These are phyloP conservation scores for Seiridium cupressi DNA, from an alignment of 2,329 filamentous ascomycete genomes.

Conservation along the genomic window DNA sequence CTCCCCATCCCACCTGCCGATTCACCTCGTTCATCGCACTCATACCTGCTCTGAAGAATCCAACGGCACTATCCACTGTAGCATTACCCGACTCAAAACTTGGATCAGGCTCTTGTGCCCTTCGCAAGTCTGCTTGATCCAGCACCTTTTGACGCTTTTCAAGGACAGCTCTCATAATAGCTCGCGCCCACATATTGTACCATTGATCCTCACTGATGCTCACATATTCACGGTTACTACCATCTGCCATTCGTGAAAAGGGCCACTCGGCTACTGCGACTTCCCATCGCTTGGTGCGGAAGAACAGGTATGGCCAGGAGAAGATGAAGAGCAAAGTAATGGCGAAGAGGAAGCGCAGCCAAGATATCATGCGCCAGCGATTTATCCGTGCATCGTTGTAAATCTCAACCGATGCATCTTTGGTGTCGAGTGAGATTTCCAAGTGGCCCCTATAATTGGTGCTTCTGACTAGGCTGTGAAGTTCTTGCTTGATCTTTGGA, in stretches of 20 bases:
- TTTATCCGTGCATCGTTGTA: slow-evolving; percentile 65
- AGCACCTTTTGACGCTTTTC: slow-evolving; percentile 54
- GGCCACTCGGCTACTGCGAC: slow-evolving; percentile 62
- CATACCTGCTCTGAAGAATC: slow-evolving; percentile 46
- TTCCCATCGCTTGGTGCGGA: slow-evolving; percentile 66
- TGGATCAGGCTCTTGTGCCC: slow-evolving; percentile 36
- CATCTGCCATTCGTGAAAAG: slow-evolving; percentile 38
- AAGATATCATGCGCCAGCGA: slow-evolving; percentile 60
- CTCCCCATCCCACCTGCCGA: slow-evolving; percentile 53
- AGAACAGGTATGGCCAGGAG: slow-evolving; percentile 68
- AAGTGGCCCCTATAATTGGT: slow-evolving; percentile 68
- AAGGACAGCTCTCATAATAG: slow-evolving; percentile 59
- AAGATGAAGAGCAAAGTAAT: slow-evolving; percentile 68
- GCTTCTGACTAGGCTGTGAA: slow-evolving; percentile 56
- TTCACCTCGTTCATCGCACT: slow-evolving; percentile 52
- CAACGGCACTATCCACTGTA: slow-evolving; percentile 32
- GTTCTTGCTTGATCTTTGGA: slow-evolving; percentile 44
- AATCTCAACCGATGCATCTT: slow-evolving; percentile 56
- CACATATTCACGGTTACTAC: slow-evolving; percentile 46
- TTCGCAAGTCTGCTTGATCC: slow-evolving; percentile 53
- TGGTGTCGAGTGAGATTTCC: slow-evolving; percentile 56
- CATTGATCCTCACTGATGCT: slow-evolving; percentile 57
- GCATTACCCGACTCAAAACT: slow-evolving; percentile 36
- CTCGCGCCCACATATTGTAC: slow-evolving; percentile 61
- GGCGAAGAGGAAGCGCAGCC: slow-evolving; percentile 65